Base-by-base conservation (phyloP, 805 yeast species). In the Pichia sporocuriosa region DNA sequence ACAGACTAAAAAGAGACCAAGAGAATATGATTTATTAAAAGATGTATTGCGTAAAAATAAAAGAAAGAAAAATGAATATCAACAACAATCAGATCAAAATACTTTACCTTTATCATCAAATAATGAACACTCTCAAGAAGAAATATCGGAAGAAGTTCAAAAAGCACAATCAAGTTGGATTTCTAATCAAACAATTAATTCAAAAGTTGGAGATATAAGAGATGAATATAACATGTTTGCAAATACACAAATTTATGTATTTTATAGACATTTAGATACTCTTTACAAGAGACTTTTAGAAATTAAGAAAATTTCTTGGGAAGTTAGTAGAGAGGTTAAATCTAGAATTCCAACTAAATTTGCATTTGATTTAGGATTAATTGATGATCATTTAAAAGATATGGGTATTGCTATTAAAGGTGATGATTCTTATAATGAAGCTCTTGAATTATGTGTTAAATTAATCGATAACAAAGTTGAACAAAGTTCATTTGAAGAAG, bases 401-500 rank as follows among this genome's bases (percentile, higher is more conserved):
- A 69, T 83, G 77, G 90, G 90, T 2, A 72, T 88, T 40, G 75
- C 75, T 47, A 81, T 89, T 53, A 68, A 67, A 27, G 86, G 84
- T 15, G 71, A 70, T 21, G 77, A 80, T 54, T 79, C 86, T 28
- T 93, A 93, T 61, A 66, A 70, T 27, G 96, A 90, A 61, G 74
- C 87, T n/a, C 67, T 93, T 44, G 69, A 67, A 3, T 69, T 93
- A 42, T 77, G 94, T 44, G 86, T 78, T 50, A 75, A 78, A 49
- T 68, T 87, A 39, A 82, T 93, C 49, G 93, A 86, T 50, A 95
- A 95, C 23, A 93, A 87, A 28, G 65, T 93, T 37, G 99, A 93
- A 56, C 95, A 86, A 48, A 93, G 83, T 61, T 81, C 88, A 83
- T 94, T 84, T 61, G 99, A 93, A 66, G 98, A 93, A 62, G 76